Base-by-base conservation (phyloP, 805 yeast genomes). In the Candida stauntonica region DNA sequence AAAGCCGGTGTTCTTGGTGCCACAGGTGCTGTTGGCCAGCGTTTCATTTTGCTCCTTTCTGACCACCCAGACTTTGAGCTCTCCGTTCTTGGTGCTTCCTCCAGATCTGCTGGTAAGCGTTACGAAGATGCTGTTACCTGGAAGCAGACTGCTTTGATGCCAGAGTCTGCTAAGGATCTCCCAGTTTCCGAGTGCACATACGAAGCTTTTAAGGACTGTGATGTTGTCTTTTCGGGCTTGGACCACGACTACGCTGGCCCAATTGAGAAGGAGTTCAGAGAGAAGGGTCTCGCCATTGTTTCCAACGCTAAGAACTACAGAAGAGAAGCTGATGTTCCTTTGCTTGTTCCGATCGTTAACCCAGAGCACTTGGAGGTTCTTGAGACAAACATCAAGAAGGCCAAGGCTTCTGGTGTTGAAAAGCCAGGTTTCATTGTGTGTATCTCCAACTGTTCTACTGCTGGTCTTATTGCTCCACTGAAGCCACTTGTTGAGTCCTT, bases 381-480 rank as follows among this genome's bases (percentile, higher is more conserved):
- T 38, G 83, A 76, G 52, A 66, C 75, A 38, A 75, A 75, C 50
- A 67, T 81, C 18, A 62, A 62, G 13, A 70, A 62, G 17, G 81
- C 88, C 26, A 69, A 70, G 50, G 70, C 72, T 19, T 63, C 62
- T 7, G 83, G 83, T 35, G 68, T 70, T 46, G 58, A 65, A 55
- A 77, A 67, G 58, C 79, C 81, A 41, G 99, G 99, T 32, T 86
- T 76, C 64, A 83, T 87, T 50, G 81, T 91, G 32, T 93, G 99
- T 68, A 93, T 91, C 58, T 89, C 98, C 43, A 93, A 93, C 72
- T 93, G 99, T 69, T 89, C 98, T 33, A 93, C 99, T 26, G 99
- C 98, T 5, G 98, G 98, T 29, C 72, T 93, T 41, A 98, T 93
- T 16, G 96, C 96, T 12, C 98, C 98, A 34, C 72, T 93, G 60